A percentile compares a stretch with the other conserved stretches of the same genome.
Conservation (phyloP, 768 basidiomycete genomes). For the Infundibulicybe gibba region DNA sequence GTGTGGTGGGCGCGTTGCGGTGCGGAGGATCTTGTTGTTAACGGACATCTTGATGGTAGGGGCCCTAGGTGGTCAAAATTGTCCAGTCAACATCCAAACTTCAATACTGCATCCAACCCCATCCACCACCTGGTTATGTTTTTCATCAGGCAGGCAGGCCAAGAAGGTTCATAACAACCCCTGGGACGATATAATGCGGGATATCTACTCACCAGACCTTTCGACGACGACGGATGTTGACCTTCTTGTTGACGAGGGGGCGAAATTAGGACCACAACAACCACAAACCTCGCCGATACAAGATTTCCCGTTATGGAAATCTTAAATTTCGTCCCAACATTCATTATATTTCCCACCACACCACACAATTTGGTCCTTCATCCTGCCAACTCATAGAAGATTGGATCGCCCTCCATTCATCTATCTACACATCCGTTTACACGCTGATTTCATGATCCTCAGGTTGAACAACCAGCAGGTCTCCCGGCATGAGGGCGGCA, state of each 20-base stretch:
- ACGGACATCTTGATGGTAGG: conserved; percentile 64
- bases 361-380: neutral
- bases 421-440: too few species aligned
- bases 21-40: conserved; percentile 85
- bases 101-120: conserved; percentile 51
- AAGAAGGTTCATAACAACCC: conserved; percentile 17
- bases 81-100: conserved; percentile 46
- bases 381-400: too few species aligned
- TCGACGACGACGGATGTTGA: conserved; percentile 47
- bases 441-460: too few species aligned
- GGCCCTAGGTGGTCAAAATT: conserved; percentile 26
- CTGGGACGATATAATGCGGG: conserved; percentile 23
- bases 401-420: too few species aligned
- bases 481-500: too few species aligned
- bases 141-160: conserved; percentile 16
- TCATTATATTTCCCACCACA: too few species aligned
- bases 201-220: conserved; percentile 63
- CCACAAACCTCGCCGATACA: neutral
- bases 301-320: too few species aligned
- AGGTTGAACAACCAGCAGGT: too few species aligned
- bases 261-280: conserved; percentile 28
- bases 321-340: too few species aligned
- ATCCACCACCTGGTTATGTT: conserved; percentile 22
- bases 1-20: conserved; percentile 90
- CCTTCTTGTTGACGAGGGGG: conserved; percentile 26